Conservation (phyloP, 192 early-diverging fungal genomes). For the Gryganskiella cystojenkinii region DNA sequence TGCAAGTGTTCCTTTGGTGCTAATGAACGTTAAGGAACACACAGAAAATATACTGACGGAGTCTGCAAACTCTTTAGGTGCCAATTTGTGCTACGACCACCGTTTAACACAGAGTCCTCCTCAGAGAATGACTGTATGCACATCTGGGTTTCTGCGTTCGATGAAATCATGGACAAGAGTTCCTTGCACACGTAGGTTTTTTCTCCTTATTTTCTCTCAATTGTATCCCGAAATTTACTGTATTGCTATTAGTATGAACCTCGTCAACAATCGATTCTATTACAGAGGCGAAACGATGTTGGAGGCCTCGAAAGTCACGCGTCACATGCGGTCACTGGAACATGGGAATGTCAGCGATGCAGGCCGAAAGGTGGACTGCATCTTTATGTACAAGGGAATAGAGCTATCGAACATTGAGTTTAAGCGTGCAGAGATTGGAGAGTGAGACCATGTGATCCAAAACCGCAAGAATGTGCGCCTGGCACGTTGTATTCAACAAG, state of each 20-base stretch:
- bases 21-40: too few relatives aligned
- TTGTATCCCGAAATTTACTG: neutral
- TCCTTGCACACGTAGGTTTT: neutral
- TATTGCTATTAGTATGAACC: neutral
- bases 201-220: neutral
- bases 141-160: neutral
- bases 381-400: conserved; percentile 4
- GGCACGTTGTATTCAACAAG: conserved; percentile 22
- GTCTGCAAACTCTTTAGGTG: too few relatives aligned
- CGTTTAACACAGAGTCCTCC: too few relatives aligned
- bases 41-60: too few relatives aligned
- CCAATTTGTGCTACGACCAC: too few relatives aligned
- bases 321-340: conserved; percentile 3
- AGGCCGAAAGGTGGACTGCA: conserved; percentile 23
- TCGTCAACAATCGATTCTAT: neutral
- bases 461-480: conserved; percentile 29
- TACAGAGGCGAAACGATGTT: conserved; percentile 18
- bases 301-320: conserved; percentile 14
- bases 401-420: conserved; percentile 34
- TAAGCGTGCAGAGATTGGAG: conserved; percentile 6
- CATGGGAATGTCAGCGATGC: conserved; percentile 11
- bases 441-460: conserved; percentile 13
- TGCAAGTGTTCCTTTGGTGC: conserved; percentile 9
- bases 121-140: neutral
- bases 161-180: neutral